Base-by-base conservation (phyloP, 2,329 filamentous ascomycete species). In the Eurotiales sp. region DNA sequence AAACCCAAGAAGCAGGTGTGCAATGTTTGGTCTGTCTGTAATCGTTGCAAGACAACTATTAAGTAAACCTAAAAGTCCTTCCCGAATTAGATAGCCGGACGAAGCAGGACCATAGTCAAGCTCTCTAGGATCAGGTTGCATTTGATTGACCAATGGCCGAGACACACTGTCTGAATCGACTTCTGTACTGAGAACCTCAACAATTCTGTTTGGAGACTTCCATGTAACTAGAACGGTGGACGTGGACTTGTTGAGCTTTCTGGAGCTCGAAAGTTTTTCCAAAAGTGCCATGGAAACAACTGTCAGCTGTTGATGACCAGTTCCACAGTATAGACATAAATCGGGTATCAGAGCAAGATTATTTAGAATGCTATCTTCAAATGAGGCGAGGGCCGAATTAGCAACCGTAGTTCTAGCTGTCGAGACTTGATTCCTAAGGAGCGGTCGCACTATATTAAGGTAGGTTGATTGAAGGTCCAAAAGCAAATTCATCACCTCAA, bases 391-490 rank as follows among this genome's bases (percentile, higher is more conserved):
- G 0, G 89, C 84, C 5, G 86, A 81, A 59, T 88, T 90, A 0
- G 86, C 80, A 19, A 93, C 85, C 3, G 81, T 78, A 8, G 77
- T 72, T 23, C 80, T 77, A 46, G 82, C 79, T 43, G 79, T 74
- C 23, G 77, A 79, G 17, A 81, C 73, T 51, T 89, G 82, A 29
- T 79, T 76, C 64, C 87, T 88, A 59, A 96, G 77, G 10, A 89
- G 70, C 2, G 91, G 90, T 48, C 87, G 83, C 14, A 97, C 87
- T 47, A 99, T 83, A 63, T 97, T 86, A 37, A 95, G 79, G 65
- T 95, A 99, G 0, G 92, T 97, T 14, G 90, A 82, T 64, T 99
- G 93, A 15, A 96, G 80, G 56, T 91, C 88, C 65, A 97, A 78
- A 3, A 95, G 83, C 57, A 87, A 80, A 54, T 87, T 85, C 68